Conservation (phyloP, 371 early-diverging fungal species). For the Mortierella sp. region DNA sequence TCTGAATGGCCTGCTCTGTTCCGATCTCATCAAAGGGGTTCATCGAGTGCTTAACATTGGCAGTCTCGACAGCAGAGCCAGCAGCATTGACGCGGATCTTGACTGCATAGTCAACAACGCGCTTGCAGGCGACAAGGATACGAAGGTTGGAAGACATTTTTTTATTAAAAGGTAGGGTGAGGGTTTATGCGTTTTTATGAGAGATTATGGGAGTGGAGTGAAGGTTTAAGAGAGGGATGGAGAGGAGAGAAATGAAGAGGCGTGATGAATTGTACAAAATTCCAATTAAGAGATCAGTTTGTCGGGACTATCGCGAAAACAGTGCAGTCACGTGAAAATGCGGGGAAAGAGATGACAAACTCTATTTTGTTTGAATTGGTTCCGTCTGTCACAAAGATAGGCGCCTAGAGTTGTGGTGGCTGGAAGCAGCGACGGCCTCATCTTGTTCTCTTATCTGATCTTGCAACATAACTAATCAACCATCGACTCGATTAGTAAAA, state of each 20-base stretch:
- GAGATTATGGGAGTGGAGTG: not conserved
- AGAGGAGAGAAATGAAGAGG: conserved; percentile 2
- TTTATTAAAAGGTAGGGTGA: not conserved
- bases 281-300: conserved; percentile 11
- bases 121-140: conserved; percentile 95
- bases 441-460: conserved; percentile 45
- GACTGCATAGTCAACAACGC: conserved; percentile 98
- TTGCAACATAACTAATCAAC: conserved; percentile 33
- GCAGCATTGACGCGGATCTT: conserved; percentile 96
- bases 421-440: conserved; percentile 8
- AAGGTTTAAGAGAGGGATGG: not conserved
- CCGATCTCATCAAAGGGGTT: conserved; percentile 99
- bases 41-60: conserved; percentile 97
- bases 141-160: conserved; percentile 60
- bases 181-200: not conserved
- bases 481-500: not conserved
- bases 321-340: conserved; percentile 44
- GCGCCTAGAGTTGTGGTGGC: not conserved
- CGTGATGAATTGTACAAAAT: not conserved
- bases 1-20: conserved; percentile 94
- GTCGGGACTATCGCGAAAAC: conserved; percentile 15
- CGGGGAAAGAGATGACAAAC: conserved; percentile 12
- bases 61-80: conserved; percentile 92
- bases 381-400: conserved; percentile 1
- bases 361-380: no score